Conservation (phyloP, 257 asterid species). For the Nicotiana tomentosiformis region DNA sequence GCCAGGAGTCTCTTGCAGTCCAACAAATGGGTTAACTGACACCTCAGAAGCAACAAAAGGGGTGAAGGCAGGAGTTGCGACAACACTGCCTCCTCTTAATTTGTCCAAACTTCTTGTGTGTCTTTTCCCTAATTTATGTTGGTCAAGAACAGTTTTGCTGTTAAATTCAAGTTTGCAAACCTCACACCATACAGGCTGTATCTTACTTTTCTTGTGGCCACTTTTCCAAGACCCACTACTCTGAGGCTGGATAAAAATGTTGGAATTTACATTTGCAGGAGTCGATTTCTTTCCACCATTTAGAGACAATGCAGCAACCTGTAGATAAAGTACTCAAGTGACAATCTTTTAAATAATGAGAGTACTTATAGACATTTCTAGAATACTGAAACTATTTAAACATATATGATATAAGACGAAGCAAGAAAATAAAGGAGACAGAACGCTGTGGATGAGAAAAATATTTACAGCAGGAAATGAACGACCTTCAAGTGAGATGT, state of each 20-base stretch:
- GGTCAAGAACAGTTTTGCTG: conserved; percentile 50
- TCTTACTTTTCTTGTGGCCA: conserved; percentile 39
- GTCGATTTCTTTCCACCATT: conserved; percentile 5
- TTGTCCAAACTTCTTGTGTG: conserved; percentile 59
- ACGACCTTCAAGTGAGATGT: background rate
- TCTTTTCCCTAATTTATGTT: conserved; percentile 57
- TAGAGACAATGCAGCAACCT: conserved; percentile 14
- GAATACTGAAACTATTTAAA: background rate
- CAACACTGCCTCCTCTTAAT: conserved; percentile 14
- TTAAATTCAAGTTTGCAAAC: conserved; percentile 57
- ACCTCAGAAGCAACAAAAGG: conserved; percentile 4
- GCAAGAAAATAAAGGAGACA: background rate
- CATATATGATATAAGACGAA: background rate
- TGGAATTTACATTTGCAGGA: conserved; percentile 9
- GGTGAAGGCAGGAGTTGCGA: background rate
- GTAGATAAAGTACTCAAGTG: conserved; percentile 8
- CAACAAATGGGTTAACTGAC: conserved; percentile 24
- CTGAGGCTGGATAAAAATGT: conserved; percentile 14
- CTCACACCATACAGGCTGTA: conserved; percentile 63
- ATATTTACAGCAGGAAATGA: background rate
- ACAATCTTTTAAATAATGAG: background rate
- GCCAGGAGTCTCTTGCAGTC: conserved; percentile 45
- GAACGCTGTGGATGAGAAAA: background rate
- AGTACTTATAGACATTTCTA: background rate
- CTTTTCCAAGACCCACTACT: conserved; percentile 18